These are phyloP conservation scores for Nakazawaea laoshanensis DNA, from an alignment of 805 yeast species.

Conservation along the genomic window DNA sequence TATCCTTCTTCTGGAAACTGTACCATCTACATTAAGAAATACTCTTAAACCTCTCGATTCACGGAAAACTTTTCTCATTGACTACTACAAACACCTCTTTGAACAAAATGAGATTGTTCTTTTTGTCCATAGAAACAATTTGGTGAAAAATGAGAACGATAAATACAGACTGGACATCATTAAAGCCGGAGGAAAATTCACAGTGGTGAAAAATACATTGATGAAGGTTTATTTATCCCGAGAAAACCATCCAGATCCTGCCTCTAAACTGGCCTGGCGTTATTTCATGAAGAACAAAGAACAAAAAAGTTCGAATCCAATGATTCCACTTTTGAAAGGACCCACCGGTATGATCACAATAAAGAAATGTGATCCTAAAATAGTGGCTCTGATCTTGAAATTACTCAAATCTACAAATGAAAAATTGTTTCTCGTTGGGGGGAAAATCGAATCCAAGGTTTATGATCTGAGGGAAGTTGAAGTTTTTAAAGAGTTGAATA, in stretches of 20 bases:
- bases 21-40: too few species aligned
- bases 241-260: slow-evolving; percentile 60
- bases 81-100: slow-evolving; percentile 66
- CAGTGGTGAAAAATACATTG: slow-evolving; percentile 59
- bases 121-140: slow-evolving; percentile 79
- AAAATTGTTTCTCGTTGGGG: slow-evolving; percentile 76
- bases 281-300: slow-evolving; percentile 29
- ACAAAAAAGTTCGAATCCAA: slow-evolving; percentile 42
- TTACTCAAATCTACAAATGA: slow-evolving; percentile 58
- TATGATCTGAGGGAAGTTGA: slow-evolving; percentile 45
- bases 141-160: slow-evolving; percentile 61
- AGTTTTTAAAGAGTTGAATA: slow-evolving; percentile 66
- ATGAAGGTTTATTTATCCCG: slow-evolving; percentile 74
- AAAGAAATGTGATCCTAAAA: slow-evolving; percentile 60
- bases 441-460: slow-evolving; percentile 56
- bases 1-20: too few species aligned
- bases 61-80: slow-evolving; percentile 82
- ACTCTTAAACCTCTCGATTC: slow-evolving; percentile 59
- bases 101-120: slow-evolving; percentile 62
- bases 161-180: slow-evolving; percentile 52
- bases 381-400: slow-evolving; percentile 54
- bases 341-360: slow-evolving; percentile 79
- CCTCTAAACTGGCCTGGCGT: slow-evolving; percentile 40
- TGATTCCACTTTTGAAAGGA: slow-evolving; percentile 64
- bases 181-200: slow-evolving; percentile 60